Conservation (phyloP, 768 basidiomycete genomes). For the Mrakia frigida region DNA sequence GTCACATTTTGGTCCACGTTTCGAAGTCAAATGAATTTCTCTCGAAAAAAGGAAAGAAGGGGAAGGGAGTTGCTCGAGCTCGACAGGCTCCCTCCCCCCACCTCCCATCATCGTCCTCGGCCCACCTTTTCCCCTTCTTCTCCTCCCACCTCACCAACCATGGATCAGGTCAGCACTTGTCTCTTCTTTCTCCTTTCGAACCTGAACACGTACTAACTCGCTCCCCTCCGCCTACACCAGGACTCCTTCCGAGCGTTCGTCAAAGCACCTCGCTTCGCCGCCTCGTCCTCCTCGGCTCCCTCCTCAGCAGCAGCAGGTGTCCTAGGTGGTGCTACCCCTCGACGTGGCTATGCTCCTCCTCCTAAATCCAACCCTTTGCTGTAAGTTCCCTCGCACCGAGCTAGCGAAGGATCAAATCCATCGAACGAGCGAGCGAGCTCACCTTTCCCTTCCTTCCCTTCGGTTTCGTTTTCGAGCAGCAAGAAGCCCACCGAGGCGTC, state of each 20-base stretch:
- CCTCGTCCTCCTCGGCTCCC: slow-evolving; percentile 11
- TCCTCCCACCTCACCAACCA: not conserved
- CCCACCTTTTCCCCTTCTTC: no score
- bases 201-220: not conserved
- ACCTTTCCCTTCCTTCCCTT: not conserved
- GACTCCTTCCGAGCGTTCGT: slow-evolving; percentile 35
- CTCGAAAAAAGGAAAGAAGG: no score
- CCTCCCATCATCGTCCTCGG: no score
- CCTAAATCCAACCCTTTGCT: not conserved
- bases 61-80: no score
- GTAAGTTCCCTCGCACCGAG: not conserved
- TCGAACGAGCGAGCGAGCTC: not conserved
- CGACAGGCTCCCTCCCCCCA: no score
- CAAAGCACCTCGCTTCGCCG: slow-evolving; percentile 26
- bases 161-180: not conserved
- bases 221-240: slow-evolving; percentile 11
- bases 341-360: slow-evolving; percentile 27
- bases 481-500: slow-evolving; percentile 13
- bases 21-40: no score
- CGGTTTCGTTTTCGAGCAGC: slow-evolving; percentile 8
- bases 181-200: not conserved
- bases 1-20: no score
- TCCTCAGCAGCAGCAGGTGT: not conserved
- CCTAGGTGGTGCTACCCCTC: slow-evolving; percentile 27
- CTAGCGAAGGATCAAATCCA: not conserved